Conservation (phyloP, 192 early-diverging fungal species). For the Phycomyces nitens region DNA sequence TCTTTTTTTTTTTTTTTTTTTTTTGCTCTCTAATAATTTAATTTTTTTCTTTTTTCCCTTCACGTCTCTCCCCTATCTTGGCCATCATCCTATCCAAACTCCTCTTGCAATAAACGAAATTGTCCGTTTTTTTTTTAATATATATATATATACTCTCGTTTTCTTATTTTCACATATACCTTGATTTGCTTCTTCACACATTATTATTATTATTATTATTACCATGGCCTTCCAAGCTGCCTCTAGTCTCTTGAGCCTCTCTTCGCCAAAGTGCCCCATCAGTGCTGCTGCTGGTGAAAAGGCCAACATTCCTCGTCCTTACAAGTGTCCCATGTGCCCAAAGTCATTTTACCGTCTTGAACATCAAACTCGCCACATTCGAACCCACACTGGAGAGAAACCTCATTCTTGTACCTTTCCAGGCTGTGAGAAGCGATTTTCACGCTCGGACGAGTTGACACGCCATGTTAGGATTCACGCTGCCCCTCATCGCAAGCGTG, state of each 20-base stretch:
- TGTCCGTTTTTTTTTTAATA: slow-evolving; percentile 9
- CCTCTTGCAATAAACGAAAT: not conserved
- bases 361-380: slow-evolving; percentile 82
- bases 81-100: slow-evolving; percentile 32
- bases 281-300: slow-evolving; percentile 23
- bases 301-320: slow-evolving; percentile 49
- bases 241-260: slow-evolving; percentile 6
- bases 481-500: slow-evolving; percentile 36
- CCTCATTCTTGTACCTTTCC: slow-evolving; percentile 73
- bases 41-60: slow-evolving; percentile 19
- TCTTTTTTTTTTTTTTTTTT: slow-evolving; percentile 9
- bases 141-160: not conserved
- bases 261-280: slow-evolving; percentile 18
- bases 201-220: slow-evolving; percentile 7
- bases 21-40: no score
- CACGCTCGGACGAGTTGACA: slow-evolving; percentile 76
- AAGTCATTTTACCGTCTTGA: slow-evolving; percentile 78
- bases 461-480: slow-evolving; percentile 53
- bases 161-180: slow-evolving; percentile 9
- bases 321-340: slow-evolving; percentile 58
- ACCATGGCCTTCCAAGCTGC: slow-evolving; percentile 5
- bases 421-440: slow-evolving; percentile 78
- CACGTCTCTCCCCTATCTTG: slow-evolving; percentile 32
- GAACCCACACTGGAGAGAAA: slow-evolving; percentile 84
- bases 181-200: not conserved